phyloP scores from a whole-genome alignment of 306 rosid genomes.

The Lathyrus sativus region DNA sequence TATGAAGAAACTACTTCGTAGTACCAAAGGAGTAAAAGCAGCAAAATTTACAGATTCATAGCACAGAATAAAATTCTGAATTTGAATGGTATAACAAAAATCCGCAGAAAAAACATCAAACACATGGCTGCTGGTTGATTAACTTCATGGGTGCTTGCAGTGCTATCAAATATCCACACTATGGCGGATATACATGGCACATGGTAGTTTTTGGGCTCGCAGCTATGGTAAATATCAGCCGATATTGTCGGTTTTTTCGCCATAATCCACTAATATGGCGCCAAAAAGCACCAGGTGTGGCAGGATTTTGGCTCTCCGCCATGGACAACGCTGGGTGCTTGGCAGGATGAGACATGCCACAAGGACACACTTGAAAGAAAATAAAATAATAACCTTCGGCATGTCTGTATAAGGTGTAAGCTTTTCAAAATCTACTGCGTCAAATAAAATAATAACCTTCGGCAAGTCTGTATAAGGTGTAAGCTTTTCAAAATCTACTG shows the following conservation, averaged over 20 bases:
- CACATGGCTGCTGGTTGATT: conserved; percentile 10
- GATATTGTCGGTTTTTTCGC: no score
- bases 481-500: conserved; percentile 68
- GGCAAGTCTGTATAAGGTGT: conserved; percentile 60
- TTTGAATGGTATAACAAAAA: conserved; percentile 32
- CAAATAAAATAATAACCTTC: conserved; percentile 57
- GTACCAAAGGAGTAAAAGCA: conserved; percentile 2
- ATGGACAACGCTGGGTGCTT: background rate
- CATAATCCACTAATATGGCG: no score
- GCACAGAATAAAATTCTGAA: conserved; percentile 26
- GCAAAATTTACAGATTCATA: conserved; percentile 17
- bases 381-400: conserved; percentile 67
- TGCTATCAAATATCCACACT: no score
- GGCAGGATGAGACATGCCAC: conserved; percentile 22
- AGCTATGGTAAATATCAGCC: no score
- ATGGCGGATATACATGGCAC: no score
- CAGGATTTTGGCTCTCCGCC: no score
- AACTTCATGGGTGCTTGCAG: background rate
- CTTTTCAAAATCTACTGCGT: conserved; percentile 60
- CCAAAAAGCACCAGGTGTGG: no score
- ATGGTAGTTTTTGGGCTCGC: no score
- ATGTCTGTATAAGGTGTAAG: conserved; percentile 57
- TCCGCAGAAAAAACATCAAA: conserved; percentile 29
- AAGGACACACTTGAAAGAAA: conserved; percentile 6
- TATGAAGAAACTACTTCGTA: conserved; percentile 27